Percentiles rank a stretch among this genome's conserved stretches.
Conservation (phyloP, 225 moss, liverwort and hornwort genomes). For the Straminergon stramineum region DNA sequence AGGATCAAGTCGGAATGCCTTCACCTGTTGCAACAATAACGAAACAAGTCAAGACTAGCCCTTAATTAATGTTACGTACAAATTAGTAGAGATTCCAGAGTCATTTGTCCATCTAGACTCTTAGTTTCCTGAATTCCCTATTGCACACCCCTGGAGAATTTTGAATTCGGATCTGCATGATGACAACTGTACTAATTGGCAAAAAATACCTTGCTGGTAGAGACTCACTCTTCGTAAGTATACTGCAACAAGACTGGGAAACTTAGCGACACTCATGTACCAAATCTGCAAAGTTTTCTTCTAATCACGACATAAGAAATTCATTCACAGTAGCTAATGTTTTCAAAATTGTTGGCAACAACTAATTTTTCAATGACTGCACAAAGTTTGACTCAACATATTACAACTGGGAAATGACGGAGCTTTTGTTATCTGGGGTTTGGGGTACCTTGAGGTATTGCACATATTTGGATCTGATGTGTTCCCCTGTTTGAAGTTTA, state of each 20-base stretch:
- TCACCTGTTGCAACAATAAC: slow-evolving; percentile 56
- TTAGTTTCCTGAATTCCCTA: background rate
- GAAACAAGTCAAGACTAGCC: background rate
- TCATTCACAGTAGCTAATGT: background rate
- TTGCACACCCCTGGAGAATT: background rate
- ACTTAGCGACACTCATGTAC: background rate
- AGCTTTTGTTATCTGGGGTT: background rate
- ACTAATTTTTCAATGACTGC: background rate
- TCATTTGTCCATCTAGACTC: background rate
- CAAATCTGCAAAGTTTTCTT: background rate
- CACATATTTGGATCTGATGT: slow-evolving; percentile 87
- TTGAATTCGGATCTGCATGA: background rate
- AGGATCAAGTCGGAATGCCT: slow-evolving; percentile 74
- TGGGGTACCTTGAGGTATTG: slow-evolving; percentile 71
- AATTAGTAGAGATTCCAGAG: background rate
- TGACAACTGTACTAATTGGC: background rate
- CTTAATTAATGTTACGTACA: background rate
- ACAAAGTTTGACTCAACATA: background rate
- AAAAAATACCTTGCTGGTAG: background rate
- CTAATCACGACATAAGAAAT: background rate
- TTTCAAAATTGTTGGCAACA: background rate
- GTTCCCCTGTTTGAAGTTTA: slow-evolving; percentile 55
- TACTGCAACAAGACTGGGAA: background rate
- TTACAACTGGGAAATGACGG: background rate
- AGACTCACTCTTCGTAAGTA: background rate